A percentile compares a stretch with the other conserved stretches of the same genome.
These are phyloP conservation scores for Aegilops umbellulata DNA, from an alignment of 176 grass and related monocot genomes.

Conservation along the genomic window DNA sequence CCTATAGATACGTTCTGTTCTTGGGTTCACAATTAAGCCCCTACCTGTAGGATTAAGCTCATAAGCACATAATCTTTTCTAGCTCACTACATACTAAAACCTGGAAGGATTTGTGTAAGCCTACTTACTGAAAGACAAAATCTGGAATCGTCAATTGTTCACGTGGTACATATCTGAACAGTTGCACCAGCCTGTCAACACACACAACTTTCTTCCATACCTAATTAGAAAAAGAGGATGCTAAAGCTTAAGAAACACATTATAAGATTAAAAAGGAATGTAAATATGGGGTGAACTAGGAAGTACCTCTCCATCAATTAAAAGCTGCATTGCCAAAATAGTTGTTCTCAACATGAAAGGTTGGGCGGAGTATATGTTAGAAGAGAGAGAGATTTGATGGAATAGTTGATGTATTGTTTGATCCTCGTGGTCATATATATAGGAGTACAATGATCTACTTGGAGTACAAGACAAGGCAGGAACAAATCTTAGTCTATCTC, in stretches of 20 bases:
- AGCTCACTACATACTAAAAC: too few relatives aligned
- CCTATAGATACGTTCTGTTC: conserved; percentile 72
- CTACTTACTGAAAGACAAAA: too few relatives aligned
- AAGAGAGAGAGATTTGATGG: too few relatives aligned
- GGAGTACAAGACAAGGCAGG: too few relatives aligned
- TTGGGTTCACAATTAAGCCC: conserved; percentile 86
- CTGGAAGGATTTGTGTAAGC: too few relatives aligned
- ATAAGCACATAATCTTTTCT: too few relatives aligned
- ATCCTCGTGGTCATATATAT: too few relatives aligned
- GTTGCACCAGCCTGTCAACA: conserved; percentile 81
- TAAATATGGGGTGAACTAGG: not conserved
- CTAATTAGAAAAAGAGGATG: conserved; percentile 31
- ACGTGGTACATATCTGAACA: conserved; percentile 93
- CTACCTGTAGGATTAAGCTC: conserved; percentile 47
- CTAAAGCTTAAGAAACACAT: conserved; percentile 6
- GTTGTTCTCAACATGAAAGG: conserved; percentile 72
- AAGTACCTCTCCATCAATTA: conserved; percentile 85
- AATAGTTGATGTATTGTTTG: too few relatives aligned
- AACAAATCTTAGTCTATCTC: too few relatives aligned
- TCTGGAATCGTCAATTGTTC: too few relatives aligned
- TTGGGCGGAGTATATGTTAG: conserved; percentile 86
- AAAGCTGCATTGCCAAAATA: conserved; percentile 71
- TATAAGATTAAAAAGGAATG: not conserved
- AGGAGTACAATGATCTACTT: too few relatives aligned
- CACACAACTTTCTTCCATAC: conserved; percentile 91